Evolutionary conservation across 768 basidiomycete species (phyloP).

Genomic region (Tephrocybe sp.): DNA sequence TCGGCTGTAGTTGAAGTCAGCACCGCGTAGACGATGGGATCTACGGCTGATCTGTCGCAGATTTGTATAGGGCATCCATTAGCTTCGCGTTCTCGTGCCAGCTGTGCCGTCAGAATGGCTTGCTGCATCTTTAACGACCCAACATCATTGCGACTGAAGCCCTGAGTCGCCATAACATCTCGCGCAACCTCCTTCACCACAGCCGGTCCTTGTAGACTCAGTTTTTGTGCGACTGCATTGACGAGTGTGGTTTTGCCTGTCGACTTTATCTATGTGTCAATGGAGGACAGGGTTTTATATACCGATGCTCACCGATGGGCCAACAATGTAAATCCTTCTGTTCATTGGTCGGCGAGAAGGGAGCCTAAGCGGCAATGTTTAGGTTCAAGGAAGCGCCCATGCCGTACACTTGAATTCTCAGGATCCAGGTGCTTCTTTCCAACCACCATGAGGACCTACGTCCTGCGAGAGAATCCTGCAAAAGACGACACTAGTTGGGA

Average conservation of each 20-base stretch:
- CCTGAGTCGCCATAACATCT: constrained; percentile 49
- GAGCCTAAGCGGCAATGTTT: constrained; percentile 1
- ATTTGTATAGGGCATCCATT: constrained; percentile 35
- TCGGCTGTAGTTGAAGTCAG: constrained; percentile 39
- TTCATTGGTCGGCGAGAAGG: neutral
- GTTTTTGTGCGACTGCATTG: constrained; percentile 42
- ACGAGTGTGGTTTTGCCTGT: constrained; percentile 75
- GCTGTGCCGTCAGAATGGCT: constrained; percentile 60
- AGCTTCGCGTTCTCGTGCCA: constrained; percentile 40
- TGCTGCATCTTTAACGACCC: constrained; percentile 58
- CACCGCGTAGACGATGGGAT: constrained; percentile 62
- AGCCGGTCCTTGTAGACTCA: constrained; percentile 36
- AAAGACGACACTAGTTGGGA: constrained; percentile 54
- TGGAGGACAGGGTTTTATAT: neutral
- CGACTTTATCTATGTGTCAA: constrained; percentile 33
- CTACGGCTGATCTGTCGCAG: constrained; percentile 65
- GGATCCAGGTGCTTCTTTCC: constrained; percentile 13
- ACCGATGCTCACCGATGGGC: constrained; percentile 44
- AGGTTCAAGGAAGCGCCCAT: constrained; percentile 15
- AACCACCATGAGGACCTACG: constrained; percentile 33
- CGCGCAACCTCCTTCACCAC: constrained; percentile 66
- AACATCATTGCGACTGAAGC: constrained; percentile 53
- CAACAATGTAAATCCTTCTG: constrained; percentile 45
- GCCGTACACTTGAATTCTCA: constrained; percentile 7
- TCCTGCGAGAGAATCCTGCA: constrained; percentile 39